Conservation (phyloP, 1,139 yeast species). For the Pneumocystis canis region DNA sequence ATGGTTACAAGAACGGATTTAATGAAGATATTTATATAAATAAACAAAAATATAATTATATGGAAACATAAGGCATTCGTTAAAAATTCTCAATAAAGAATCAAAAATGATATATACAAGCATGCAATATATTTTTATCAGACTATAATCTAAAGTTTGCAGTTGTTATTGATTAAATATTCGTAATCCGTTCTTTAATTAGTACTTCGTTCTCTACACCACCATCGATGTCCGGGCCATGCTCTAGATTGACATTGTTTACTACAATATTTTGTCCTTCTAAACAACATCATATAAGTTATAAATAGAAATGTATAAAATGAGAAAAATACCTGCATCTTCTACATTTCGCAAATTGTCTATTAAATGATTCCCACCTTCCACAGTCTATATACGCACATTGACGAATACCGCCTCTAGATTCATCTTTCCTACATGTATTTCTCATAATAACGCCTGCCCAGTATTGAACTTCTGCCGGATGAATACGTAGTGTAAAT, state of each 20-base stretch:
- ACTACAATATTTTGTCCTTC: conserved; percentile 80
- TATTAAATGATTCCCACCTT: conserved; percentile 82
- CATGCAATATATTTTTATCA: not conserved
- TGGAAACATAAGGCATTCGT: not conserved
- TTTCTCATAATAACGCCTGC: conserved; percentile 93
- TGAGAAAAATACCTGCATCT: conserved; percentile 45
- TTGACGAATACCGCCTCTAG: conserved; percentile 78
- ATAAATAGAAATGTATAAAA: not conserved
- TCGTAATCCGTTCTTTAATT: not conserved
- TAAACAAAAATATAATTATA: not conserved
- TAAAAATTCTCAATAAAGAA: not conserved
- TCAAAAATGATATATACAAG: not conserved
- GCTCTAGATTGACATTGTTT: conserved; percentile 82
- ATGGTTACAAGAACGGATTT: conserved; percentile 25
- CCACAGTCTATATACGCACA: conserved; percentile 92
- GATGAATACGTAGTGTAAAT: conserved; percentile 57
- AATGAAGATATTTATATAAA: not conserved
- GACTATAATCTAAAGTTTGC: not conserved
- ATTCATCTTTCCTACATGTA: conserved; percentile 81
- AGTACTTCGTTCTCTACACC: conserved; percentile 44
- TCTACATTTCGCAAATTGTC: conserved; percentile 88
- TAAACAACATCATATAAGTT: not conserved
- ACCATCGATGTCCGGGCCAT: conserved; percentile 84
- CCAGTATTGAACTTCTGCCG: conserved; percentile 83
- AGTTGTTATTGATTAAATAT: not conserved